These are phyloP conservation scores for Dactylonectria macrodidyma DNA, from an alignment of 2,329 filamentous ascomycete genomes.

Conservation along the genomic window DNA sequence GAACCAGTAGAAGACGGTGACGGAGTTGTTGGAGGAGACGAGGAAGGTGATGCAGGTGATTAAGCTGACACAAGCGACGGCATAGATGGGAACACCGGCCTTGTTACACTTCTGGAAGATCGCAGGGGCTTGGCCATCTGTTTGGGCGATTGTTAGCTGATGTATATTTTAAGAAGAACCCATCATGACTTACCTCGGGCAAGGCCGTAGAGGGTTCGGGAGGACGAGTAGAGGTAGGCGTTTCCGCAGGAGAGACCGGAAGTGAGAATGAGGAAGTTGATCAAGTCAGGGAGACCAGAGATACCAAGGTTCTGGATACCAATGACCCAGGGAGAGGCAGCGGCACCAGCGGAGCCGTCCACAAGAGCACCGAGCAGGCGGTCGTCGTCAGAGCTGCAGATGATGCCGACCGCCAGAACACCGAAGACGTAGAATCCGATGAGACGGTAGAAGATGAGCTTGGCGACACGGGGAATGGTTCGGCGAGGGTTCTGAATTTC, in stretches of 20 bases:
- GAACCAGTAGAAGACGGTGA: constrained; percentile 68
- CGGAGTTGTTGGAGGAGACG: constrained; percentile 61
- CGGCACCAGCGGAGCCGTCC: constrained; percentile 68
- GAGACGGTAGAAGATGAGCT: constrained; percentile 81
- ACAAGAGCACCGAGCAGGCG: constrained; percentile 59
- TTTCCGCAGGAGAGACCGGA: constrained; percentile 60
- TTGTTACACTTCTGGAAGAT: constrained; percentile 71
- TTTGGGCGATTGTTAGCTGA: constrained; percentile 12
- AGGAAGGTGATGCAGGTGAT: constrained; percentile 67
- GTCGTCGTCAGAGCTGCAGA: constrained; percentile 65
- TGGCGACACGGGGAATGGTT: constrained; percentile 79
- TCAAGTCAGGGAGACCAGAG: constrained; percentile 65
- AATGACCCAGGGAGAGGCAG: constrained; percentile 74
- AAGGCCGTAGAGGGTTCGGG: constrained; percentile 63
- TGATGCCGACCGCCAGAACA: constrained; percentile 70
- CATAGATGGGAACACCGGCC: constrained; percentile 71
- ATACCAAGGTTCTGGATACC: constrained; percentile 69
- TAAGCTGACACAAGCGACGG: constrained; percentile 63
- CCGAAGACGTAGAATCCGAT: constrained; percentile 79
- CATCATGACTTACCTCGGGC: constrained; percentile 50
- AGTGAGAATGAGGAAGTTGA: constrained; percentile 75
- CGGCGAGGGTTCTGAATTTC: constrained; percentile 77
- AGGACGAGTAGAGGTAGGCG: constrained; percentile 64
- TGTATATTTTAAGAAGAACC: background rate
- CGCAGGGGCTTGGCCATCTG: constrained; percentile 60